Conservation (phyloP, 2,329 filamentous ascomycete species). For the Aulographum hederae region DNA sequence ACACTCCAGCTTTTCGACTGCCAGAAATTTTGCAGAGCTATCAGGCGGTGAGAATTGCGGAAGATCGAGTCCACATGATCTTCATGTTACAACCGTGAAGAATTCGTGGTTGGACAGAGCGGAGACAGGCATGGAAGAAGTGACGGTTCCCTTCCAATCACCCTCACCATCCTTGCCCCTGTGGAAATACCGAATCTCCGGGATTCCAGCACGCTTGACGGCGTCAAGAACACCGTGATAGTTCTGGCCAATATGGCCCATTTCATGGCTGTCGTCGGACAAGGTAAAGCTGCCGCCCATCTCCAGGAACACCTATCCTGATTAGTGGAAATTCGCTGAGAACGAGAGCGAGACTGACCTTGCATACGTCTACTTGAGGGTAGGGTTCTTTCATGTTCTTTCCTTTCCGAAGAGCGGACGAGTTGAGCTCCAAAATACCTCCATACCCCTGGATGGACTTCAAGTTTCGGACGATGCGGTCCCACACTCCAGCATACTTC, state of each 20-base stretch:
- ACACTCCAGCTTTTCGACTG: too few species aligned
- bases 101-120: not conserved
- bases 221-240: constrained; percentile 56
- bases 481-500: constrained; percentile 49
- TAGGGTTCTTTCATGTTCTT: constrained; percentile 85
- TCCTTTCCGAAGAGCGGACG: constrained; percentile 72
- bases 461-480: constrained; percentile 55
- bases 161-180: constrained; percentile 8
- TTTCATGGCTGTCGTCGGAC: constrained; percentile 86
- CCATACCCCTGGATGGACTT: constrained; percentile 51
- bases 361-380: constrained; percentile 59
- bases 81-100: not conserved
- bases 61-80: too few species aligned
- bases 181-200: constrained; percentile 31
- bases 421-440: constrained; percentile 80
- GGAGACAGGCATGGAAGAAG: not conserved
- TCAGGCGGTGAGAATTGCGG: too few species aligned
- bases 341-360: constrained; percentile 37
- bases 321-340: not conserved
- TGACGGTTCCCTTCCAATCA: not conserved
- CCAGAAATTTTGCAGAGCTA: too few species aligned
- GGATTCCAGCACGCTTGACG: constrained; percentile 46
- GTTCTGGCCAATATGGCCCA: constrained; percentile 74
- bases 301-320: constrained; percentile 53
- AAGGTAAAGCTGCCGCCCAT: constrained; percentile 71